A percentile compares a stretch with the other conserved stretches of the same genome.
phyloP scores from a whole-genome alignment of 352 stramenopile species.

The Peronospora tabacina region DNA sequence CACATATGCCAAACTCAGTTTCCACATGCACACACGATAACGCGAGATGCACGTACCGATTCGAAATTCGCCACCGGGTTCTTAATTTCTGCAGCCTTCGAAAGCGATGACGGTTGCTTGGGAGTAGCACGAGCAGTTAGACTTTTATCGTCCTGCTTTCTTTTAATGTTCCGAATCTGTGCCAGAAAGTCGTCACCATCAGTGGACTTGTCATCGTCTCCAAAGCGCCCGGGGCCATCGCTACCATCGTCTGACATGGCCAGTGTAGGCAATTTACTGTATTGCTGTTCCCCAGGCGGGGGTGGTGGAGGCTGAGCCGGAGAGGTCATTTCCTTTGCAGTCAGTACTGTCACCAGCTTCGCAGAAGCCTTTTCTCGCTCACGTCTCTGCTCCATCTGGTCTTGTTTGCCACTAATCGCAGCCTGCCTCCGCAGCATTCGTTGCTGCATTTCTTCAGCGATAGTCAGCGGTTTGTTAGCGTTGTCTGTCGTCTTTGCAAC shows the following conservation, averaged over 20 bases:
- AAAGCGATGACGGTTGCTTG: constrained; percentile 23
- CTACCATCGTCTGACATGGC: constrained; percentile 82
- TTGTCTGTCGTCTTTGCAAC: constrained; percentile 29
- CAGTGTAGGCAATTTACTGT: constrained; percentile 53
- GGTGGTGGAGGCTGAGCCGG: constrained; percentile 35
- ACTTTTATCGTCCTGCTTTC: constrained; percentile 60
- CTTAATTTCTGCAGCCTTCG: constrained; percentile 44
- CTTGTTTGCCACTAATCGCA: constrained; percentile 77
- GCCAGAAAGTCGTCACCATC: constrained; percentile 73
- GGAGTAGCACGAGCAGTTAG: constrained; percentile 19
- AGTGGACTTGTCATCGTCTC: constrained; percentile 55
- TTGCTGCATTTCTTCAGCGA: constrained; percentile 78
- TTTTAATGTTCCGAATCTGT: constrained; percentile 78
- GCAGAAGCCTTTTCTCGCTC: constrained; percentile 55
- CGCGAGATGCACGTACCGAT: constrained; percentile 24
- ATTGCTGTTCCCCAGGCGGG: constrained; percentile 38
- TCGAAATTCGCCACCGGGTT: constrained; percentile 61
- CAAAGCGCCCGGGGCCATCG: constrained; percentile 29
- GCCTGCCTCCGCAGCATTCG: constrained; percentile 68
- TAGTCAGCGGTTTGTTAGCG: constrained; percentile 51
- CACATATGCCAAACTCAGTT: constrained; percentile 3
- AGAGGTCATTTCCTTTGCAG: constrained; percentile 63
- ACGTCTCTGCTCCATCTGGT: constrained; percentile 70
- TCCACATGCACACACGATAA: background rate
- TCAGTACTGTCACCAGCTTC: constrained; percentile 71